Evolutionary conservation across 2,329 filamentous ascomycete genomes (phyloP).

Genomic region (Tothia fuscella): DNA sequence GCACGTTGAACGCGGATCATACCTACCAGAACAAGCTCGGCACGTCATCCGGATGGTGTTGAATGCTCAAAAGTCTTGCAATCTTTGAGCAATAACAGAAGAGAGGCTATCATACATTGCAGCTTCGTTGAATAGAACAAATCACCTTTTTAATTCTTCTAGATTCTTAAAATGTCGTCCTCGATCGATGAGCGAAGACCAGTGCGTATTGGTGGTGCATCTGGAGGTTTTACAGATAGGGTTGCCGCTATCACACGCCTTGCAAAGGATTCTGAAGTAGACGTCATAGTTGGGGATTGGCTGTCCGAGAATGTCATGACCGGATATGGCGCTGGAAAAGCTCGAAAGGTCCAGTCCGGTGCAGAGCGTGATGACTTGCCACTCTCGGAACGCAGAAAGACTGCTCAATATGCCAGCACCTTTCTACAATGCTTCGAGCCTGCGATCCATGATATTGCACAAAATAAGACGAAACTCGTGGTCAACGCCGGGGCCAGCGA

Average conservation of each 20-base stretch:
- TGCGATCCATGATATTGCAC: constrained; percentile 3
- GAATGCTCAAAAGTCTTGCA: background rate
- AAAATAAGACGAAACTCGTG: constrained; percentile 2
- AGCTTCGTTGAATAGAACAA: background rate
- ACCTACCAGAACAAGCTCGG: background rate
- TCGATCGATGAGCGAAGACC: background rate
- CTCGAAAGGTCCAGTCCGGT: background rate
- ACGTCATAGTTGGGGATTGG: constrained; percentile 16
- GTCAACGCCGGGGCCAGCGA: constrained; percentile 8
- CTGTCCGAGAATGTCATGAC: constrained; percentile 15
- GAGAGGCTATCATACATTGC: background rate
- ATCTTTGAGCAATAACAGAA: background rate
- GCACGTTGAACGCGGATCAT: background rate
- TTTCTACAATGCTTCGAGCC: constrained; percentile 9
- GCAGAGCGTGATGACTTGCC: background rate
- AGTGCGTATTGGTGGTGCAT: constrained; percentile 3
- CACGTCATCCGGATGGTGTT: background rate
- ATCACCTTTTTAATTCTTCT: background rate
- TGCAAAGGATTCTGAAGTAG: constrained; percentile 10
- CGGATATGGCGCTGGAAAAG: constrained; percentile 9
- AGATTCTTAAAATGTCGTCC: background rate
- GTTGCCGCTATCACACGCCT: background rate
- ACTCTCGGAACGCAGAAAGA: background rate
- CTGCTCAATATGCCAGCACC: constrained; percentile 11
- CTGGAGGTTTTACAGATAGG: constrained; percentile 4